Evolutionary conservation across 305 asterid genomes (phyloP).

Genomic region (Andrographis paniculata): DNA sequence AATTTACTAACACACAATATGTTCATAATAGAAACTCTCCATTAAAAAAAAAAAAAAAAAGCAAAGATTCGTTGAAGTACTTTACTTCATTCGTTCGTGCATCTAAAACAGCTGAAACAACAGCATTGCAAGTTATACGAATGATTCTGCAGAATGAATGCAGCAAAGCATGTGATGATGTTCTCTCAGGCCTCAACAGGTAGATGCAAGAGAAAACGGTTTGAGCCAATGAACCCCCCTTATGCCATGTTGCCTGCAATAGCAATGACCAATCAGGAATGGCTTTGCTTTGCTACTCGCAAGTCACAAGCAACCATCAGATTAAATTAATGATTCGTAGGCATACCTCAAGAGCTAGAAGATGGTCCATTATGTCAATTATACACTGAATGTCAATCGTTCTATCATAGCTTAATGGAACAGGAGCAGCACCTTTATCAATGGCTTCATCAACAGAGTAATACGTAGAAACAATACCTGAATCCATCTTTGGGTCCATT

Average conservation of each 20-base stretch:
- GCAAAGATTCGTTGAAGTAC: constrained; percentile 48
- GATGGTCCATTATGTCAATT: constrained; percentile 91
- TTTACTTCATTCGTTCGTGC: constrained; percentile 97
- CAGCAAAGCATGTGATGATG: constrained; percentile 71
- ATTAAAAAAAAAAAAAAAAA: constrained; percentile 7
- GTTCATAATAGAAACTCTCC: neutral
- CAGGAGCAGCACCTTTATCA: constrained; percentile 93
- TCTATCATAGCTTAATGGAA: constrained; percentile 85
- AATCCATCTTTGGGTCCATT: constrained; percentile 99
- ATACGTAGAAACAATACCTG: constrained; percentile 91
- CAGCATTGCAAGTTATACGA: constrained; percentile 77
- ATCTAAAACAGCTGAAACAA: constrained; percentile 82
- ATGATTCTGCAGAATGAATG: constrained; percentile 81
- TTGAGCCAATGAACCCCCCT: constrained; percentile 91
- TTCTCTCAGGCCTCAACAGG: constrained; percentile 85
- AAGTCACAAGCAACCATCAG: constrained; percentile 7
- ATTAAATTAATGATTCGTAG: constrained; percentile 7
- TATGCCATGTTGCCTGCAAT: constrained; percentile 97
- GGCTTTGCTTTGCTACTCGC: constrained; percentile 12
- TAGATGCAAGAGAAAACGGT: constrained; percentile 89
- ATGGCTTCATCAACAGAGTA: constrained; percentile 96
- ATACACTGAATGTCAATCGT: constrained; percentile 55
- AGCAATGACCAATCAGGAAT: constrained; percentile 19
- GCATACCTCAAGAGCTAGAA: constrained; percentile 88
- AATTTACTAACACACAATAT: neutral